Conservation (phyloP, 371 early-diverging fungal species). For the Rhizomucor pusillus region DNA sequence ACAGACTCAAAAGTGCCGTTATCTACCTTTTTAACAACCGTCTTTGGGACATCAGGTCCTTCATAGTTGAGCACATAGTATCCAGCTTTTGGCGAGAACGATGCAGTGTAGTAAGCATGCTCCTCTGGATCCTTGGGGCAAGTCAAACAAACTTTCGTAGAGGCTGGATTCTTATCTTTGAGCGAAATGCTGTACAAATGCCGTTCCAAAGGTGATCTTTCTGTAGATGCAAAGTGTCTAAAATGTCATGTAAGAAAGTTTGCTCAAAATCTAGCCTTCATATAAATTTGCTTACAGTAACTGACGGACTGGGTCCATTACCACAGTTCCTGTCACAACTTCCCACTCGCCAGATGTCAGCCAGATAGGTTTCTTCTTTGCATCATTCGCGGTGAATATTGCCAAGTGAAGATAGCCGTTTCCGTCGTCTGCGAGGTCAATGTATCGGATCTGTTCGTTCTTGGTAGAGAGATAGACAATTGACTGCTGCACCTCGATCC, state of each 20-base stretch:
- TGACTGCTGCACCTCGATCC: slow-evolving; percentile 65
- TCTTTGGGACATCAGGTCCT: slow-evolving; percentile 90
- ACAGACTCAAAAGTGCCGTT: slow-evolving; percentile 48
- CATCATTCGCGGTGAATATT: slow-evolving; percentile 46
- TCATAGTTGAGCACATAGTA: slow-evolving; percentile 77
- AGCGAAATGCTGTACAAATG: slow-evolving; percentile 64
- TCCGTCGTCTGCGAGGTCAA: slow-evolving; percentile 75
- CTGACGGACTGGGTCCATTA: slow-evolving; percentile 58
- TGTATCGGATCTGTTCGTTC: slow-evolving; percentile 55
- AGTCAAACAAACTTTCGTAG: slow-evolving; percentile 34
- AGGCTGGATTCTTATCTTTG: slow-evolving; percentile 10
- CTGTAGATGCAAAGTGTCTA: slow-evolving; percentile 70
- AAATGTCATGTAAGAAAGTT: not conserved
- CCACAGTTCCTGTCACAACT: slow-evolving; percentile 62
- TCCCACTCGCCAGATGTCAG: slow-evolving; percentile 88
- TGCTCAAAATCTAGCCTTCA: too few species aligned
- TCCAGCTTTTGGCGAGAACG: slow-evolving; percentile 72
- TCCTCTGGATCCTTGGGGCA: slow-evolving; percentile 37
- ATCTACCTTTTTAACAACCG: slow-evolving; percentile 58
- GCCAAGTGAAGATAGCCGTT: slow-evolving; percentile 85
- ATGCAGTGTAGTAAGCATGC: slow-evolving; percentile 69
- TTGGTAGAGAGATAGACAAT: slow-evolving; percentile 35
- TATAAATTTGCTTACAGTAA: slow-evolving; percentile 44
- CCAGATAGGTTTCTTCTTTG: slow-evolving; percentile 59
- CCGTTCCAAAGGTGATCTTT: slow-evolving; percentile 74